Evolutionary conservation across 2,329 filamentous ascomycete species (phyloP), one percentile per base, ranked within the genome.

Genomic region (Colletotrichum sp.): DNA sequence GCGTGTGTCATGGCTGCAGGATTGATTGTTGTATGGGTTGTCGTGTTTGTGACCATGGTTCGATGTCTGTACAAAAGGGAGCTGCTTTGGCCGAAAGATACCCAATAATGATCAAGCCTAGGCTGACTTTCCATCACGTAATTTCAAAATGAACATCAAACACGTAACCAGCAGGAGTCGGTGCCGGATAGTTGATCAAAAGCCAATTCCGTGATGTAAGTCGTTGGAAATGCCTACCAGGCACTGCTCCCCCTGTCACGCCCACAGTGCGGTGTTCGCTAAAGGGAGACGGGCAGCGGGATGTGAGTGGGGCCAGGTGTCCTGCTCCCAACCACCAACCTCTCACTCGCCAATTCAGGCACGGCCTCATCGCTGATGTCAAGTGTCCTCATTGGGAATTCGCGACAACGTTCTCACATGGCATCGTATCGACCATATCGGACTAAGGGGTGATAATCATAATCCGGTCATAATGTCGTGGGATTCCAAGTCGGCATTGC

Each of bases 21-120:
- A 9, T 84, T 97, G 15, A 85, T 96, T 12, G 64, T 93, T 13
- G 90, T 93, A 44, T 97, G 95, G 92, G 79, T 92, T 2, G 87
- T 92, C 63, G 92, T 97, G 8, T 92, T 95, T 72, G 85, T 81
- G 5, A 92, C 91, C 85, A 96, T 96, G 93, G 80, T 95, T 44
- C 86, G 90, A 30, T 93, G 93, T n/a, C 88, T 96, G 13, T 83
- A 90, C 72, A 85, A 88, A 30, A 92, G 88, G 78, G 90, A 95
- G 81, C 89, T 97, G n/a, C 84, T 96, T 3, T 96, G 94, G 94
- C 94, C 95, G 7, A 94, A 93, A 81, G 92, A 93, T 70, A 75
- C 72, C 63, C 72, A 69, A 30, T 78, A 76, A 18, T 65, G 22
- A 26, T 55, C 13, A 22, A 36, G 18, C n/a, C 7, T 22, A 10